These are phyloP conservation scores for Didymosphaeria variabile DNA, from an alignment of 2,329 filamentous ascomycete genomes.

Conservation along the genomic window DNA sequence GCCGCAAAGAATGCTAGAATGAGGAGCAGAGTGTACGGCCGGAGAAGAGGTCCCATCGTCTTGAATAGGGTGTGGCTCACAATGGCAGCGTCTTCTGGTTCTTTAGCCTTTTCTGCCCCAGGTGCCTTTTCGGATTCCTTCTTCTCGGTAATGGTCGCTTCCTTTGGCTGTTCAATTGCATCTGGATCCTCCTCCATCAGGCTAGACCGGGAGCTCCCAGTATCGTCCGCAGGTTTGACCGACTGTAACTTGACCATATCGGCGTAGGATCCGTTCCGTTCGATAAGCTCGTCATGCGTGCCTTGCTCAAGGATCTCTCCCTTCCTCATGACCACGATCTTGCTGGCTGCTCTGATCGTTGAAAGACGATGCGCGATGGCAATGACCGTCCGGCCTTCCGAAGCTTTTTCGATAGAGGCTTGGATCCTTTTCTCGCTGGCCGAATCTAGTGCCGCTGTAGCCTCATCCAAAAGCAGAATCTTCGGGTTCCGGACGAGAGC, in stretches of 20 bases:
- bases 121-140: slow-evolving; percentile 12
- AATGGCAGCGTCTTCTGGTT: slow-evolving; percentile 26
- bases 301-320: slow-evolving; percentile 50
- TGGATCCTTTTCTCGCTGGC: slow-evolving; percentile 66
- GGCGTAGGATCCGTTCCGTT: slow-evolving; percentile 55
- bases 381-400: slow-evolving; percentile 47
- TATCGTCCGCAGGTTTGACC: slow-evolving; percentile 46
- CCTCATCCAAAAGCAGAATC: slow-evolving; percentile 69
- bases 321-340: slow-evolving; percentile 52
- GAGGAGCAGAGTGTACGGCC: slow-evolving; percentile 57
- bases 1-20: slow-evolving; percentile 61
- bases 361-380: slow-evolving; percentile 52
- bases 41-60: slow-evolving; percentile 50
- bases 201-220: slow-evolving; percentile 32
- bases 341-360: slow-evolving; percentile 47
- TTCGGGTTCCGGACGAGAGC: slow-evolving; percentile 64
- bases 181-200: slow-evolving; percentile 33
- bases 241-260: slow-evolving; percentile 60
- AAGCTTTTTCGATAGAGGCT: slow-evolving; percentile 45
- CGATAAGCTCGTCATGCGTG: slow-evolving; percentile 45
- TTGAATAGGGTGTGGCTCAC: slow-evolving; percentile 36
- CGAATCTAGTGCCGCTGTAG: slow-evolving; percentile 69
- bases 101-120: slow-evolving; percentile 10
- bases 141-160: slow-evolving; percentile 21
- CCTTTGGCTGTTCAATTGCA: slow-evolving; percentile 31